Percentiles rank a stretch among this genome's conserved stretches.
Conservation (phyloP, 1,284 basidiomycete species). For the Sanghuangporus weigelae region DNA sequence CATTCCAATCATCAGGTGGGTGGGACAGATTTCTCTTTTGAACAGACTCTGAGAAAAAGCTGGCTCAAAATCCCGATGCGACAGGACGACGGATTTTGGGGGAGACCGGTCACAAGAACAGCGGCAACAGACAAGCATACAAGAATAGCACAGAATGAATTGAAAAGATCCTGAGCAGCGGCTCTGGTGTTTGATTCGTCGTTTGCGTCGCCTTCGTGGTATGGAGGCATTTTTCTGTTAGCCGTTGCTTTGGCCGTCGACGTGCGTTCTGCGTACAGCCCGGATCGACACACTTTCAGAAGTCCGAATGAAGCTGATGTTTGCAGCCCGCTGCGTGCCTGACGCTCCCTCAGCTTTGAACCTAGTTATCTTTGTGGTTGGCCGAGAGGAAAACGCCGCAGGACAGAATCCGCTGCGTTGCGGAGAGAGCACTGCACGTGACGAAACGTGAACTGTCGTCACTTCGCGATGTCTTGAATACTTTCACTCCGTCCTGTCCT, state of each 20-base stretch:
- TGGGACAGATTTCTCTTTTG: background rate
- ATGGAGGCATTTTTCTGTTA: background rate
- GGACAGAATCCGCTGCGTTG: no score
- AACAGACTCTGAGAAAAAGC: background rate
- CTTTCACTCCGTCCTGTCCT: no score
- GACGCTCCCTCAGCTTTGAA: background rate
- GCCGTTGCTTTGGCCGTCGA: background rate
- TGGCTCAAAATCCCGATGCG: background rate
- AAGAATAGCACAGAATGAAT: background rate
- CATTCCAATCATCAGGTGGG: no score
- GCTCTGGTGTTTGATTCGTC: no score
- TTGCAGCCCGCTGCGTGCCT: background rate
- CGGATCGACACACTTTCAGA: background rate
- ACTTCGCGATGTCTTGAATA: no score
- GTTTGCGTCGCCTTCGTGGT: background rate
- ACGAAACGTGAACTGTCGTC: no score
- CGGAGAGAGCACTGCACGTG: no score
- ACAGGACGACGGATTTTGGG: no score
- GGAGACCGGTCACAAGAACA: no score
- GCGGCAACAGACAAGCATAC: background rate
- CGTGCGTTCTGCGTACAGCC: background rate
- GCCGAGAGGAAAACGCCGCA: no score
- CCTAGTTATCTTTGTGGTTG: background rate
- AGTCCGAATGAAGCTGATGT: background rate
- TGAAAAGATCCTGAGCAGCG: background rate